Conservation (phyloP, 305 asterid species). For the Andrographis paniculata region DNA sequence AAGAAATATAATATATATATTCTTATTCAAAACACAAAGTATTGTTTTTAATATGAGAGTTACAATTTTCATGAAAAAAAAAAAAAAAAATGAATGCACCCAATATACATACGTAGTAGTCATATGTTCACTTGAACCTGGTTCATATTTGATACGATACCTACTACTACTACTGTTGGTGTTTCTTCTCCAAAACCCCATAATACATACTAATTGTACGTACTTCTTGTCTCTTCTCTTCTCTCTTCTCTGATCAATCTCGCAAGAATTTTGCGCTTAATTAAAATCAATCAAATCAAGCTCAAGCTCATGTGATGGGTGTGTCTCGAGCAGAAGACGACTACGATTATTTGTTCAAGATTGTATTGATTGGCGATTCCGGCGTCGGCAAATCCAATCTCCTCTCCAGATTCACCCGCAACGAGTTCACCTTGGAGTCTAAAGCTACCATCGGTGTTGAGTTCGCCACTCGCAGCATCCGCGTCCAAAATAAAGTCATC, state of each 20-base stretch:
- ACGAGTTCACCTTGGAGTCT: constrained; percentile 41
- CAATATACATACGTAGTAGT: no score
- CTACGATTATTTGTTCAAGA: constrained; percentile 47
- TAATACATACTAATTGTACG: no score
- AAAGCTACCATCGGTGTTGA: constrained; percentile 44
- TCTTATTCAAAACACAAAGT: no score
- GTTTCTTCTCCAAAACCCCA: no score
- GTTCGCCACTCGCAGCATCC: constrained; percentile 41
- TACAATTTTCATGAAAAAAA: no score
- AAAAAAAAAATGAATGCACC: no score
- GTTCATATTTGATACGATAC: no score
- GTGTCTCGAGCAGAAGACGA: constrained; percentile 30
- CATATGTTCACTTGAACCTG: no score
- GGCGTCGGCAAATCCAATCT: constrained; percentile 43
- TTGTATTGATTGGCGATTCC: constrained; percentile 38
- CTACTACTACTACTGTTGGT: no score
- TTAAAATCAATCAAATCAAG: background rate
- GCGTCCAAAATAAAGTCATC: constrained; percentile 36
- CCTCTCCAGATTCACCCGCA: constrained; percentile 40
- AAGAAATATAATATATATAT: no score
- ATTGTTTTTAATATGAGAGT: no score
- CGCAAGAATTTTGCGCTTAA: background rate
- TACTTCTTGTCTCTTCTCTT: background rate
- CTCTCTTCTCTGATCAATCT: no score
- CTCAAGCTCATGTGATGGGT: constrained; percentile 12